Conservation (phyloP, 1,284 basidiomycete species). For the Cerioporus squamosus region DNA sequence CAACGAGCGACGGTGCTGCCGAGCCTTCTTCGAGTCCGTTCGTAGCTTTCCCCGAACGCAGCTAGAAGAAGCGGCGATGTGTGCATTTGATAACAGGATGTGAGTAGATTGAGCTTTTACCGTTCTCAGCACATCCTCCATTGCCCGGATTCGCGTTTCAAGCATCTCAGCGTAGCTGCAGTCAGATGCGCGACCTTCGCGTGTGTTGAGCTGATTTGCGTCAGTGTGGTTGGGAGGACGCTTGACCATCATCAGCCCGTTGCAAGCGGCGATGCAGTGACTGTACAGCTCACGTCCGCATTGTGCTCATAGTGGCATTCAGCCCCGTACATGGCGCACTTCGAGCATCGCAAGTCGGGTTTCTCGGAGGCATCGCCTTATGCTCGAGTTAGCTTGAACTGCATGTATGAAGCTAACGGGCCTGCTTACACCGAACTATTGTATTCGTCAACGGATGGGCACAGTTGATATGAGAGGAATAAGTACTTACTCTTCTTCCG, state of each 20-base stretch:
- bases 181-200: too few species aligned
- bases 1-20: too few species aligned
- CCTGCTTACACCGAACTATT: conserved; percentile 2
- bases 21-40: too few species aligned
- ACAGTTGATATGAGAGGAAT: background rate
- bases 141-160: too few species aligned
- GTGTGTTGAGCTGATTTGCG: too few species aligned
- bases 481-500: conserved; percentile 67
- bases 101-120: too few species aligned
- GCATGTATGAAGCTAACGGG: background rate
- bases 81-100: too few species aligned
- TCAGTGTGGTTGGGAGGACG: background rate
- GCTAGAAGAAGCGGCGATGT: too few species aligned
- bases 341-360: conserved; percentile 75
- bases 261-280: conserved; percentile 15
- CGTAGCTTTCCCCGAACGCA: too few species aligned
- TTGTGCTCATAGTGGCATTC: conserved; percentile 73
- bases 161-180: too few species aligned
- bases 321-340: conserved; percentile 74
- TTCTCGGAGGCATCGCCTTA: conserved; percentile 42
- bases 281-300: background rate
- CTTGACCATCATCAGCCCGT: conserved; percentile 58
- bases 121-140: too few species aligned
- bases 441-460: background rate
- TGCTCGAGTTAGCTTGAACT: background rate